Evolutionary conservation across 495 filamentous ascomycete species (phyloP), one percentile per base, ranked within the genome.

Genomic region (Aspergillus sparsus): DNA sequence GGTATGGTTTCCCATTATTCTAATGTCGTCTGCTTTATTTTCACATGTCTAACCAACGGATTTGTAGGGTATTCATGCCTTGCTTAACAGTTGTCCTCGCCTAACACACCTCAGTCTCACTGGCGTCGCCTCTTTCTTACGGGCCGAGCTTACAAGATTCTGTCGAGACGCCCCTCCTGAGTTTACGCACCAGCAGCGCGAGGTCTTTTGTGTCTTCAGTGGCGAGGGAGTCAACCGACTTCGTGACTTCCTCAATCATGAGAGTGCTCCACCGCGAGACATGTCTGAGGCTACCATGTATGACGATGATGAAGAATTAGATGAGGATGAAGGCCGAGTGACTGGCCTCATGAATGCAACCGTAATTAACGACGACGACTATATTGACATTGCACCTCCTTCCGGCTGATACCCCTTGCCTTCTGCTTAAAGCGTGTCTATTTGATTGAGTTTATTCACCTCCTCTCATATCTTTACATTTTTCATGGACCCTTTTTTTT

Each of bases 171-270:
- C 95, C 0, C 95, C 94, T 42, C 73, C 81, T 56, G 95, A 97
- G 74, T 99, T 99, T 69, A 98, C 92, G 35, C 87, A 93, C 7
- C 92, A 97, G 66, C 94, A 99, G 70, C 87, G 94, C 56, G 86
- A 89, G 8, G 91, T 98, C 18, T 99, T 95, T 71, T 99, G 95
- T 70, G 95, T 99, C 44, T 99, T 98, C 73, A 96, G 92, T 15
- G 94, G 95, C 9, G 78, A 83, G 37, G 93, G 92, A 18, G 95
- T 99, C 32, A 78, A 78, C 35, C 80, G 82, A 49, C 83, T 99
- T 5, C 91, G 95, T 27, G 77, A 84, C 27, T 86, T 89, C 66
- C 79, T 98, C 35, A 97, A 95, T 55, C 69, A 66, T 55, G 68
- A 71, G 36, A 60, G 58, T 18, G 51, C 65, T 4, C 60, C 66